These are phyloP conservation scores for Botrytis porri DNA, from an alignment of 2,329 filamentous ascomycete genomes.

Conservation along the genomic window DNA sequence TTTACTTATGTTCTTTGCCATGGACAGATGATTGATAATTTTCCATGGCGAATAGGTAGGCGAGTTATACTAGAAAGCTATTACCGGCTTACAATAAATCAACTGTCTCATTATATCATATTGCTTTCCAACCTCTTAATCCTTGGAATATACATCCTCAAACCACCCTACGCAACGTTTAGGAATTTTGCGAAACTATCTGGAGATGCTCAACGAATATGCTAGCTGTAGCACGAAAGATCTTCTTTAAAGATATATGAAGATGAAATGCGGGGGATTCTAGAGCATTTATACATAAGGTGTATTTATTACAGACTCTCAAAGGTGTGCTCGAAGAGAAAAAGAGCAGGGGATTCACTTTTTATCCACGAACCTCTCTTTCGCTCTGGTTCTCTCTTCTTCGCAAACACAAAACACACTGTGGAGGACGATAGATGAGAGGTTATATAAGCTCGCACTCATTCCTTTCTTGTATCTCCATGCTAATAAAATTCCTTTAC, in stretches of 20 bases:
- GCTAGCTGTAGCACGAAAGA: not conserved
- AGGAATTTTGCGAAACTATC: not conserved
- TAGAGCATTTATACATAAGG: not conserved
- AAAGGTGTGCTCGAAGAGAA: not conserved
- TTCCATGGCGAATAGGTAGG: not conserved
- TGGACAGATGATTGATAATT: not conserved
- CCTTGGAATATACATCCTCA: not conserved
- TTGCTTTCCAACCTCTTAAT: no score
- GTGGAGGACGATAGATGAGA: not conserved
- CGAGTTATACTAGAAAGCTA: not conserved
- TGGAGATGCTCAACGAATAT: not conserved
- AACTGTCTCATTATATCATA: not conserved
- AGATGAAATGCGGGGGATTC: fast-evolving
- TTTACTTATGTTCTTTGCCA: not conserved
- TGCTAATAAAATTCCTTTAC: no score
- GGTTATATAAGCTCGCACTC: not conserved
- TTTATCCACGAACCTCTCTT: not conserved
- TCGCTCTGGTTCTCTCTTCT: no score
- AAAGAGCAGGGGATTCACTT: not conserved
- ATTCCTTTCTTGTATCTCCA: not conserved
- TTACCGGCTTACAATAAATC: not conserved
- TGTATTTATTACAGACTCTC: not conserved
- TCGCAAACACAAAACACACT: not conserved
- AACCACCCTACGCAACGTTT: not conserved
- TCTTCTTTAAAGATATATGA: fast-evolving